These are phyloP conservation scores for Onygenales sp. DNA, from an alignment of 2,329 filamentous ascomycete species.

Conservation along the genomic window DNA sequence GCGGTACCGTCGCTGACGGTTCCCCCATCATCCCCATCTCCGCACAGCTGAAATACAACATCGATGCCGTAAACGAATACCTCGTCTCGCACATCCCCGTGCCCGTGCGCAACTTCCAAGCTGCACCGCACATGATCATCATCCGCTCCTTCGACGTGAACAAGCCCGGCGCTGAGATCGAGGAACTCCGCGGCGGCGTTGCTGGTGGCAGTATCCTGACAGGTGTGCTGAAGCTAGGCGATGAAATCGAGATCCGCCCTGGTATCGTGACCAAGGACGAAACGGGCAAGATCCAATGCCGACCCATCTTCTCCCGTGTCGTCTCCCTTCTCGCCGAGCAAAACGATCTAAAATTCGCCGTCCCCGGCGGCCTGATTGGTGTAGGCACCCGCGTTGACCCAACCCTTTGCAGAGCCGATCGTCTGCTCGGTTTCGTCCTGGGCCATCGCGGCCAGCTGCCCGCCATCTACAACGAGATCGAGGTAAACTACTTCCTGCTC, in stretches of 20 bases:
- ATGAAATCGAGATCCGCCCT: constrained; percentile 98
- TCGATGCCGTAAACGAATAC: constrained; percentile 93
- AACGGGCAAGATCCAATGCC: constrained; percentile 88
- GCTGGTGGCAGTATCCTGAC: constrained; percentile 94
- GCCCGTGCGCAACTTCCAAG: constrained; percentile 79
- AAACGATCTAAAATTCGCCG: constrained; percentile 97
- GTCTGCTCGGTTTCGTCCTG: constrained; percentile 94
- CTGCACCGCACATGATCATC: constrained; percentile 95
- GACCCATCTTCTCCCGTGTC: constrained; percentile 90
- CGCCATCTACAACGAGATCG: constrained; percentile 95
- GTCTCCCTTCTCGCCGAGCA: constrained; percentile 94
- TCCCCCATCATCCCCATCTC: constrained; percentile 94
- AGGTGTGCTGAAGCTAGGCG: constrained; percentile 90
- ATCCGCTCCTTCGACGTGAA: constrained; percentile 99
- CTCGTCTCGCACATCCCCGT: constrained; percentile 93
- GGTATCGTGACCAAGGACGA: constrained; percentile 96
- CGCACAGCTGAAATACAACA: constrained; percentile 98
- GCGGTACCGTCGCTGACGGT: constrained; percentile 91
- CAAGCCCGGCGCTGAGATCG: constrained; percentile 98
- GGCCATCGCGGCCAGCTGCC: constrained; percentile 88
- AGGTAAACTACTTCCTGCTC: constrained; percentile 98
- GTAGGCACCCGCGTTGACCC: constrained; percentile 96
- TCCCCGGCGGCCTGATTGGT: constrained; percentile 95
- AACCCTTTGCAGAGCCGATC: constrained; percentile 96
- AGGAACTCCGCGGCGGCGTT: constrained; percentile 96